Percentiles rank a stretch among this genome's conserved stretches.
phyloP scores from a whole-genome alignment of 208 protist genomes.

The Acanthamoeba royreba region DNA sequence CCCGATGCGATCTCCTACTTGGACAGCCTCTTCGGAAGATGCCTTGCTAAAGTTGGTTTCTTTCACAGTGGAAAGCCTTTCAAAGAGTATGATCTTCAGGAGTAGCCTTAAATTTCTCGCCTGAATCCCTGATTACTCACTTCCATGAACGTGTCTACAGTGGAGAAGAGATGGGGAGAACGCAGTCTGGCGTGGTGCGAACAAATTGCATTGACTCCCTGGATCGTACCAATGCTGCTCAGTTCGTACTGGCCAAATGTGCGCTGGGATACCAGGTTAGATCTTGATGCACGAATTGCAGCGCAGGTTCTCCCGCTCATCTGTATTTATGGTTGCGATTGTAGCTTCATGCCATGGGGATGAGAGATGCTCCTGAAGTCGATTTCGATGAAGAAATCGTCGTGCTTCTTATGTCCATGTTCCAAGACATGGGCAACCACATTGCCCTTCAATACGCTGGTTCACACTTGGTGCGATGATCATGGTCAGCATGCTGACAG shows the following conservation, averaged over 20 bases:
- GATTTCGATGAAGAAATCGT: slow-evolving; percentile 67
- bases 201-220: slow-evolving; percentile 97
- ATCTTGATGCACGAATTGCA: background rate
- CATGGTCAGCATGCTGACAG: too few relatives aligned
- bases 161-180: background rate
- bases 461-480: background rate
- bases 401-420: slow-evolving; percentile 73
- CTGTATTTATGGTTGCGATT: too few relatives aligned
- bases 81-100: background rate
- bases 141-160: background rate
- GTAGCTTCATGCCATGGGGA: slow-evolving; percentile 73
- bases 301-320: too few relatives aligned
- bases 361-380: slow-evolving; percentile 51
- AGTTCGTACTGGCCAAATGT: slow-evolving; percentile 89
- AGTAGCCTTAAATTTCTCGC: background rate
- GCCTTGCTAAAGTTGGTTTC: background rate
- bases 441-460: slow-evolving; percentile 75
- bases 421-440: slow-evolving; percentile 78
- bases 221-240: slow-evolving; percentile 95
- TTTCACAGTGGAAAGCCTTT: background rate
- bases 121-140: too few relatives aligned
- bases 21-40: background rate
- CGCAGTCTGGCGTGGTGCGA: slow-evolving; percentile 89
- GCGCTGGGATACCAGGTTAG: slow-evolving; percentile 71
- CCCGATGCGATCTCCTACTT: slow-evolving; percentile 5